A percentile compares a stretch with the other conserved stretches of the same genome.
Conservation (phyloP, 352 stramenopile species). For the Pythium myriotylum region DNA sequence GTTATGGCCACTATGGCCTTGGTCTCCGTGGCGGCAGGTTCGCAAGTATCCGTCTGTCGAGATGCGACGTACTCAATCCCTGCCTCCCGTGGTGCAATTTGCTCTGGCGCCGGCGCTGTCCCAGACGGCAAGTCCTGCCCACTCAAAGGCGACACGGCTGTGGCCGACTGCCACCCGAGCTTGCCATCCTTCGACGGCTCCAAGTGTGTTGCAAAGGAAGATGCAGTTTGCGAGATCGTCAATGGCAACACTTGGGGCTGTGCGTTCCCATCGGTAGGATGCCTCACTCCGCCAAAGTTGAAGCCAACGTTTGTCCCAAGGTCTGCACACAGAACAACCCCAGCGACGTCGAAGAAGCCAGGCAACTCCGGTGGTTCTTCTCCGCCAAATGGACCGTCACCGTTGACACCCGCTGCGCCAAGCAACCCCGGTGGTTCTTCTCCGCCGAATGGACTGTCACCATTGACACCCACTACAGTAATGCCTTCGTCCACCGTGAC, state of each 20-base stretch:
- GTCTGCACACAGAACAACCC: too few species aligned
- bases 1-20: constrained; percentile 13
- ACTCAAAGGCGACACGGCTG: constrained; percentile 21
- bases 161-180: constrained; percentile 25
- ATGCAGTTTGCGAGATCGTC: constrained; percentile 30
- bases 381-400: too few species aligned
- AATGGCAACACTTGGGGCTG: constrained; percentile 30
- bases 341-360: not conserved
- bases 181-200: constrained; percentile 30
- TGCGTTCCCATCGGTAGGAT: constrained; percentile 28
- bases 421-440: too few species aligned
- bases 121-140: constrained; percentile 30
- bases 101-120: constrained; percentile 22
- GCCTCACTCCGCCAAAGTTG: constrained; percentile 9
- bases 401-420: not conserved
- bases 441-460: too few species aligned
- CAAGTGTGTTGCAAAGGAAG: constrained; percentile 32
- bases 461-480: not conserved
- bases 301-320: not conserved
- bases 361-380: too few species aligned
- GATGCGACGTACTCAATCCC: constrained; percentile 36
- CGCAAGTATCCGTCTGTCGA: constrained; percentile 27
- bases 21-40: constrained; percentile 13
- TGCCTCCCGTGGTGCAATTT: constrained; percentile 25
- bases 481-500: too few species aligned